Evolutionary conservation across 495 filamentous ascomycete genomes (phyloP).

Genomic region (Acidiella bohemica): DNA sequence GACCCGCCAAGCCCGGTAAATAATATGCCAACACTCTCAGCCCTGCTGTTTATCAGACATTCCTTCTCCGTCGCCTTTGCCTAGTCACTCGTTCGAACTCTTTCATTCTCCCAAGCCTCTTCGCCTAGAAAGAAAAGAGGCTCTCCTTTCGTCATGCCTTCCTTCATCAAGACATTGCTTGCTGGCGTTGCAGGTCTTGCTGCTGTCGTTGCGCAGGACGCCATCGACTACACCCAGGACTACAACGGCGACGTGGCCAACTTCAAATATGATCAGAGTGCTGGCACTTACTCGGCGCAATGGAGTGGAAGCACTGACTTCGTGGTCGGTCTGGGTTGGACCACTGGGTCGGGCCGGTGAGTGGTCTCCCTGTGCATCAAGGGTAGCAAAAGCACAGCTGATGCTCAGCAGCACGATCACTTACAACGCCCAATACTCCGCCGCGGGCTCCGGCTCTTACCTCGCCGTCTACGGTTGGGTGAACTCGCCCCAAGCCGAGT

Average conservation of each 20-base stretch:
- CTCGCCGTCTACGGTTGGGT: slow-evolving; percentile 51
- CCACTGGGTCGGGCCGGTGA: slow-evolving; percentile 2
- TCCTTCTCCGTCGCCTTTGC: too few species aligned
- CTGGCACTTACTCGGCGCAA: slow-evolving; percentile 11
- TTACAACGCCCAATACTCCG: slow-evolving; percentile 40
- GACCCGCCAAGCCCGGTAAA: too few species aligned
- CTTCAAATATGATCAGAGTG: slow-evolving; percentile 4
- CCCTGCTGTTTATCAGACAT: too few species aligned
- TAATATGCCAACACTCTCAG: too few species aligned
- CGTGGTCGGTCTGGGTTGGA: slow-evolving; percentile 8
- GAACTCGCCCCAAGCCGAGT: slow-evolving; percentile 43
- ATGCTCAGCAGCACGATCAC: slow-evolving; percentile 23
- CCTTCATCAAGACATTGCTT: neutral
- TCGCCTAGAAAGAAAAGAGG: neutral
- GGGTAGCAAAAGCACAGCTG: too few species aligned
- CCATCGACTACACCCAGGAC: slow-evolving; percentile 10
- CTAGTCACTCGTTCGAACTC: neutral
- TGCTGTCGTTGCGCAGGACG: neutral
- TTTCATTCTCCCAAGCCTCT: neutral
- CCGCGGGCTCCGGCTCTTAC: slow-evolving; percentile 36
- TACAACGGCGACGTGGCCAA: slow-evolving; percentile 6
- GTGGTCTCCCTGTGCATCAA: neutral
- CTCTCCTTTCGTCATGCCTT: neutral
- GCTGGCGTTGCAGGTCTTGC: neutral
- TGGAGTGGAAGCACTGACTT: slow-evolving; percentile 11